Evolutionary conservation across 495 filamentous ascomycete species (phyloP), one percentile per base, ranked within the genome.

Genomic region (Hyaloscypha finlandica): DNA sequence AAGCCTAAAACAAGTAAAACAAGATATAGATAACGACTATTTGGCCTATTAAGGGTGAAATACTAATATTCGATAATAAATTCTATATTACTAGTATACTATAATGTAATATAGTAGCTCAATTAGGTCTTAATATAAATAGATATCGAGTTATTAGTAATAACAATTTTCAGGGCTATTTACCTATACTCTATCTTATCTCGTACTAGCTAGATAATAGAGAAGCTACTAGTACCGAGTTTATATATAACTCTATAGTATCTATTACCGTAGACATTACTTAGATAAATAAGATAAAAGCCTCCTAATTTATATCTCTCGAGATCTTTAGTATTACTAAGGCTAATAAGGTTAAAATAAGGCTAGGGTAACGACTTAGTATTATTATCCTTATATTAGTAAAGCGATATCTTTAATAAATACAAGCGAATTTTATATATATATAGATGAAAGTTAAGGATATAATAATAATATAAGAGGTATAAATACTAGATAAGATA

Each of bases 201-300:
- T 12, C 69, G 65, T 61, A 77, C 78, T 30, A 83, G 77, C 80
- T 78, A 83, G 61, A 76, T 72, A 30, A 80, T 82, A 9, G 78
- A 81, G 68, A 75, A 82, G n/a, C 72, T 65, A 63, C 79, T 79
- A 52, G 71, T 68, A n/a, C 83, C 80, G 42, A 84, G 72, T 69
- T 85, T 85, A 58, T 71, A 73, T 12, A 81, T 58, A 60, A 83
- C 68, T 60, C 76, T 73, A 72, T 83, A 85, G 60, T 73, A 74
- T 22, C 71, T 63, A 35, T 77, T n/a, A n/a, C n/a, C 70, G 66
- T 80, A 76, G 2, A 77, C 69, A 62, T 85, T 81, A 12, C 80
- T 81, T 37, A 82, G 74, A 58, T 74, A 73, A 30, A 81, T 80
- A 6, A 80, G 82, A 70, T 83, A 80, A 39, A 77, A 79, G 59